Evolutionary conservation across 208 protist genomes (phyloP).

Genomic region (Crithidia thermophila): DNA sequence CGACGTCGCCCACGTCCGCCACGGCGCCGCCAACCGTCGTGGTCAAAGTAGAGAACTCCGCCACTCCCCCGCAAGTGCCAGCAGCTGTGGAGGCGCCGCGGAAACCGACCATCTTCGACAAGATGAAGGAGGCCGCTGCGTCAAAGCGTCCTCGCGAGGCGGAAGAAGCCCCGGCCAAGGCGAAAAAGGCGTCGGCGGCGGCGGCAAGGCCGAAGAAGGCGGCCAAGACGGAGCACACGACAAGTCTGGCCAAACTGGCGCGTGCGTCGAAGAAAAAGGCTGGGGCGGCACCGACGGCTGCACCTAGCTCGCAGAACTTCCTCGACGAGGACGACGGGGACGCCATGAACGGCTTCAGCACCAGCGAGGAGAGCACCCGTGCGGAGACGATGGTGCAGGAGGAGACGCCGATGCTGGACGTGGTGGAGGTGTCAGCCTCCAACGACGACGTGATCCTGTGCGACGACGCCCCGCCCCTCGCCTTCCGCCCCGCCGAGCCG

Average conservation of each 20-base stretch:
- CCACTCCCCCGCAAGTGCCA: no score
- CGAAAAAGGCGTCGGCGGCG: constrained; percentile 12
- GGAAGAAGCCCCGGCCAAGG: constrained; percentile 2
- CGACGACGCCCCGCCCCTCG: constrained; percentile 72
- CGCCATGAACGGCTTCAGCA: constrained; percentile 3
- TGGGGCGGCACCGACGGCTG: background rate
- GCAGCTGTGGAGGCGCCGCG: constrained; percentile 10
- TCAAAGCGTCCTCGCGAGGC: constrained; percentile 15
- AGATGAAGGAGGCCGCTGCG: constrained; percentile 32
- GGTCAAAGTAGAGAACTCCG: background rate
- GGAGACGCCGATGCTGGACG: constrained; percentile 38
- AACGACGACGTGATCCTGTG: constrained; percentile 87
- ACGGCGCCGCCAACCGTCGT: background rate
- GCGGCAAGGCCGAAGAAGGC: constrained; percentile 24
- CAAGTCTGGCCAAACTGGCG: constrained; percentile 70
- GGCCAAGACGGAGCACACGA: constrained; percentile 39
- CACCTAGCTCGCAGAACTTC: constrained; percentile 6
- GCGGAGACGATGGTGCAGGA: constrained; percentile 6
- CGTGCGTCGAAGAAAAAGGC: constrained; percentile 57
- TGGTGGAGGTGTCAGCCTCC: constrained; percentile 35
- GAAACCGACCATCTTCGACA: constrained; percentile 46
- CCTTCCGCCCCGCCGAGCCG: constrained; percentile 46
- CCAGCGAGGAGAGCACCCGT: constrained; percentile 17
- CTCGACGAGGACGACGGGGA: constrained; percentile 36
- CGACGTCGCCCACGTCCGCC: no score